Conservation (phyloP, 2,329 filamentous ascomycete species). For the Amesomyces nigricolor region DNA sequence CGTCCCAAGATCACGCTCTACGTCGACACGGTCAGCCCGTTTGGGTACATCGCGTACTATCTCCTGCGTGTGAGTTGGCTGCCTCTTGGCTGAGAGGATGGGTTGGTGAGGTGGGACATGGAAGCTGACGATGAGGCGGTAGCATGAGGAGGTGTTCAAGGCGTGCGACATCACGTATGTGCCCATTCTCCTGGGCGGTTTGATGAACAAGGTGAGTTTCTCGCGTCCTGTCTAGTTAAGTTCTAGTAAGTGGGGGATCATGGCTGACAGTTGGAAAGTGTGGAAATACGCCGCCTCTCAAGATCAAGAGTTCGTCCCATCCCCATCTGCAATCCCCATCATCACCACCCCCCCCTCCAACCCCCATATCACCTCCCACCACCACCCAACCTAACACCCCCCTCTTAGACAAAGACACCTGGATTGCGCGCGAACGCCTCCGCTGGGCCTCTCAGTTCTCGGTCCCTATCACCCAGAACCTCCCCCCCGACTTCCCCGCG, state of each 20-base stretch:
- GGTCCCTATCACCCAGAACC: slow-evolving; percentile 31
- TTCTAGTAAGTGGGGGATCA: too few relatives aligned
- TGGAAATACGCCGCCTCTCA: slow-evolving; percentile 34
- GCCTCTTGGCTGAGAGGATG: too few relatives aligned
- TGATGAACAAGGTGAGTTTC: slow-evolving; percentile 33
- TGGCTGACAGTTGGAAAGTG: slow-evolving; percentile 21
- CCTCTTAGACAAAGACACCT: slow-evolving; percentile 35
- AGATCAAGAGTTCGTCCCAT: slow-evolving; percentile 33
- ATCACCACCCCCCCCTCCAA: background rate
- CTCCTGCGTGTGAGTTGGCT: slow-evolving; percentile 32
- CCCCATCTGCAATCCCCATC: background rate
- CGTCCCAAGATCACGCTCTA: slow-evolving; percentile 34
- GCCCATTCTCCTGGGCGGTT: slow-evolving; percentile 36
- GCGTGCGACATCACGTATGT: slow-evolving; percentile 32
- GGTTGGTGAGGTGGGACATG: background rate
- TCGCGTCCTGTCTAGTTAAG: background rate
- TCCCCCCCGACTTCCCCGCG: slow-evolving; percentile 35
- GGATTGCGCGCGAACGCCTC: slow-evolving; percentile 33
- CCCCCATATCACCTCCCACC: background rate
- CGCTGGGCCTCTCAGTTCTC: slow-evolving; percentile 33
- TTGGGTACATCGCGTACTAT: slow-evolving; percentile 36
- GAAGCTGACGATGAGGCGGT: background rate
- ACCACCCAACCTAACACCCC: background rate
- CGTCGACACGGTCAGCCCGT: slow-evolving; percentile 38
- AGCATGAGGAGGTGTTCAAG: slow-evolving; percentile 32